Base-by-base conservation (phyloP, 2,329 filamentous ascomycete genomes). In the Penicillium sp. region DNA sequence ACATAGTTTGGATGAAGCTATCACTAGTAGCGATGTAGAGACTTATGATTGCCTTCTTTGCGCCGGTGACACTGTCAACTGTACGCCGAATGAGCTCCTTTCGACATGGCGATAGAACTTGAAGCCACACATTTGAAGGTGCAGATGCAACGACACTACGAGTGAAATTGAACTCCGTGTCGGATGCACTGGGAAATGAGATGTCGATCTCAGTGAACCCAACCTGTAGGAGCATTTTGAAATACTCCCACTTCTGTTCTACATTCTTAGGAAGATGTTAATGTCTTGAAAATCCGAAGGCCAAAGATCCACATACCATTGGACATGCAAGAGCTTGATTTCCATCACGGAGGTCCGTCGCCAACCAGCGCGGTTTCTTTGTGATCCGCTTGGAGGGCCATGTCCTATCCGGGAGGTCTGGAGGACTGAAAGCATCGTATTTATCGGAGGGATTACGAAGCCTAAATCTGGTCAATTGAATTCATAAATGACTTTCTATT, bases 191-290 rank as follows among this genome's bases (percentile, higher is more conserved):
- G 16, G 66, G 66, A 48, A 63, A 68, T 16, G 65, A 67, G 16
- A 68, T 61, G 35, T 68, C 66, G 44, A 68, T 67, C 43, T 68
- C 65, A 50, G 67, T 68, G 53, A 60, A 68, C 31, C 66, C 66
- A 44, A 68, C 56, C 33, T 56, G 58, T 26, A 65, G 58, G n/a
- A 67, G 59, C 62, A 62, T 66, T 25, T 66, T 46, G 50, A 67
- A 68, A 42, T 65, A 67, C 37, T 17, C 58, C 49, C 49, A 48
- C 61, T 60, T 67, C 65, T 35, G 48, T 17, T 50, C 48, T 17
- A 50, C 36, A 40, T 40, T 40, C 37, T 40, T 10, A 40, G 37
- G 37, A 40, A 40, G 10, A 40, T 40, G 17, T 40, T n/a, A 40
- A 17, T 22, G 37, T 22, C 8, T 22, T 40, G 17, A 40, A 14